Evolutionary conservation across 169 alveolate genomes (phyloP), one percentile per base, ranked within the genome.

Genomic region (Besnoitia besnoiti): DNA sequence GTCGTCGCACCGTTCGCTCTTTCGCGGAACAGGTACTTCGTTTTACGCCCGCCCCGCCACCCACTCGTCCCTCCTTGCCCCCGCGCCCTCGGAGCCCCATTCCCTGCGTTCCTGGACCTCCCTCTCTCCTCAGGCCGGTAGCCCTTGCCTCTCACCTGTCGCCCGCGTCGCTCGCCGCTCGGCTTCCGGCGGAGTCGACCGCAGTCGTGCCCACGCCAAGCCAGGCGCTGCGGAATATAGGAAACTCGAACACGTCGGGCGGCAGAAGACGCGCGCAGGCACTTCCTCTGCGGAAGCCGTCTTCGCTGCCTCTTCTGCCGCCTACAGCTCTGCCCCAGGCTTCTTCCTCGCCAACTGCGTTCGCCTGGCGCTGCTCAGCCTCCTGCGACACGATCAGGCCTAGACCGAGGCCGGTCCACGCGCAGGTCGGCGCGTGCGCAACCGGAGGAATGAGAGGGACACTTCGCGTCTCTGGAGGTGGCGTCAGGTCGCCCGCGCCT

Each of bases 151-250:
- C 87, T 77, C 37, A 77, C 87, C 87, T 77, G 40, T 77, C 87
- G 1, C 87, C 87, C 19, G 87, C 30, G 59, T 77, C 87, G 59
- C 59, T 77, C 5, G 59, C 87, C 37, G 87, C 59, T 30, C 87
- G n/a, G 30, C 93, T 90, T 50, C 93, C 93, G 27, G 90, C 75
- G n/a, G 75, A 42, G 85, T 90, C 93, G 37, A 90, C 59, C 24
- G 90, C n/a, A 40, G 79, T 77, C 37, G 90, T 76, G 50, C 85
- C 90, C 5, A 40, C 90, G 12, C 90, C 85, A 14, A 90, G 85
- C 39, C 90, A 90, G 21, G 90, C 93, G 85, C 93, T 90, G 35
- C 93, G 82, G 51, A 80, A 76, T 51, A 90, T 73, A 16, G 93
- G 59, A 14, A 90, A 76, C 85, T 90, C 93, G 51, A 80, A 33